Evolutionary conservation across 1,284 basidiomycete genomes (phyloP).

Genomic region (Laetiporus sulphureus): DNA sequence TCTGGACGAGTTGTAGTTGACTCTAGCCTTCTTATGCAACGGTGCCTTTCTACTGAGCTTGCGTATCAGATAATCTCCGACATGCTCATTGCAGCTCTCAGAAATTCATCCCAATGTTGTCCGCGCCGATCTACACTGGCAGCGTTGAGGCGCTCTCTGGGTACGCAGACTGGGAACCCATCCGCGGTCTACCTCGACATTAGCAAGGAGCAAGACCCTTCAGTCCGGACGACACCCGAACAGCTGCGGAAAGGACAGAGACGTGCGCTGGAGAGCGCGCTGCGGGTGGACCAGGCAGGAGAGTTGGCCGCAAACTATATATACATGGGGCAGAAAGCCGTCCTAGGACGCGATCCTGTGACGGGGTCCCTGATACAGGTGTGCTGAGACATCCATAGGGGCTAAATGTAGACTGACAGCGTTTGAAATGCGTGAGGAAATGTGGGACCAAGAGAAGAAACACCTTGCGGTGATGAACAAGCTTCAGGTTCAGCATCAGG

Average conservation of each 20-base stretch:
- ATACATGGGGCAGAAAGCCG: conserved; percentile 76
- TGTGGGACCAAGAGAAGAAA: conserved; percentile 97
- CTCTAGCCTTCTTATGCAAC: too few species aligned
- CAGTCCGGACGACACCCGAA: conserved; percentile 41
- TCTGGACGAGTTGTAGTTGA: too few species aligned
- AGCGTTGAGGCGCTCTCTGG: too few species aligned
- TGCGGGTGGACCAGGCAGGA: conserved; percentile 89
- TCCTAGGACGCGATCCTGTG: conserved; percentile 56
- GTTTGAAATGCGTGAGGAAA: conserved; percentile 48
- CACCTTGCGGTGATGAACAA: conserved; percentile 85
- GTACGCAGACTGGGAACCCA: too few species aligned
- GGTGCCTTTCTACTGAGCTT: too few species aligned
- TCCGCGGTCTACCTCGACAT: conserved; percentile 32
- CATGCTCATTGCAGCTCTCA: too few species aligned
- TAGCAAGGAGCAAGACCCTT: conserved; percentile 26
- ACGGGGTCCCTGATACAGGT: conserved; percentile 69
- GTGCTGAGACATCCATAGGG: neutral
- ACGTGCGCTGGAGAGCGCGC: conserved; percentile 48
- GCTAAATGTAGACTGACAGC: neutral
- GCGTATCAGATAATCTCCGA: too few species aligned
- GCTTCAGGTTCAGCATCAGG: conserved; percentile 75
- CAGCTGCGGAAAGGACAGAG: conserved; percentile 43
- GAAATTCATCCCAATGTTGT: too few species aligned
- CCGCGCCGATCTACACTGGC: too few species aligned
- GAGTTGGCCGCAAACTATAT: conserved; percentile 94